phyloP scores from a whole-genome alignment of 371 early-diverging fungal genomes.

The Funneliformis caledonium region DNA sequence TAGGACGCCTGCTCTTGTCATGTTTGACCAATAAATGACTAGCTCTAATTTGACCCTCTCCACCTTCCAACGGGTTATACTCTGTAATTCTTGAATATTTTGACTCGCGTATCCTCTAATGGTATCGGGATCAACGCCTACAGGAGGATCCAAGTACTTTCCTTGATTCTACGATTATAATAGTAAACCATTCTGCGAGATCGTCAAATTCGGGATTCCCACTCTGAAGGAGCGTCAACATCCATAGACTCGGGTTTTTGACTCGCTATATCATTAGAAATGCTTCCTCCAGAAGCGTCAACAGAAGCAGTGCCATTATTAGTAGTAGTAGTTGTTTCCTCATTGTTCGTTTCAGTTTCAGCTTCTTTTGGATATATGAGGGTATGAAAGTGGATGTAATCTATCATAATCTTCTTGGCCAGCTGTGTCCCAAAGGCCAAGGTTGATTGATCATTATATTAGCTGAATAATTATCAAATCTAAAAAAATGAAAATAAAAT shows the following conservation, averaged over 20 bases:
- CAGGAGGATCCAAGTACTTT: conserved; percentile 84
- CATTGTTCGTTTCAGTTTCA: neutral
- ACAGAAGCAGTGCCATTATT: neutral
- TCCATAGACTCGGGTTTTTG: neutral
- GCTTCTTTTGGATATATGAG: conserved; percentile 50
- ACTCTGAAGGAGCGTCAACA: conserved; percentile 50
- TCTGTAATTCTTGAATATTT: conserved; percentile 37
- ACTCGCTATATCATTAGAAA: neutral
- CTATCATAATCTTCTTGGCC: conserved; percentile 90
- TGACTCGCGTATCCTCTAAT: conserved; percentile 43
- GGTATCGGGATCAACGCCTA: conserved; percentile 46
- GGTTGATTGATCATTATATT: conserved; percentile 80
- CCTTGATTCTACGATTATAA: conserved; percentile 81
- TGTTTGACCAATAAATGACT: conserved; percentile 95
- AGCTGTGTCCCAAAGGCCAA: conserved; percentile 93
- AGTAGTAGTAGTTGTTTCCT: neutral
- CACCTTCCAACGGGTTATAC: conserved; percentile 36
- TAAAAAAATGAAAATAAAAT: conserved; percentile 22
- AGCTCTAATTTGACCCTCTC: conserved; percentile 64
- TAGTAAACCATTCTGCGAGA: conserved; percentile 81
- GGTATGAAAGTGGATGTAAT: conserved; percentile 84
- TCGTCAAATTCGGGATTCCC: conserved; percentile 76
- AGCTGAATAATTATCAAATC: conserved; percentile 87
- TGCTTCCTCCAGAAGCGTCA: neutral
- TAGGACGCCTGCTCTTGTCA: conserved; percentile 81